These are phyloP conservation scores for Diaporthe sp. DNA, from an alignment of 2,329 filamentous ascomycete genomes.

Conservation along the genomic window DNA sequence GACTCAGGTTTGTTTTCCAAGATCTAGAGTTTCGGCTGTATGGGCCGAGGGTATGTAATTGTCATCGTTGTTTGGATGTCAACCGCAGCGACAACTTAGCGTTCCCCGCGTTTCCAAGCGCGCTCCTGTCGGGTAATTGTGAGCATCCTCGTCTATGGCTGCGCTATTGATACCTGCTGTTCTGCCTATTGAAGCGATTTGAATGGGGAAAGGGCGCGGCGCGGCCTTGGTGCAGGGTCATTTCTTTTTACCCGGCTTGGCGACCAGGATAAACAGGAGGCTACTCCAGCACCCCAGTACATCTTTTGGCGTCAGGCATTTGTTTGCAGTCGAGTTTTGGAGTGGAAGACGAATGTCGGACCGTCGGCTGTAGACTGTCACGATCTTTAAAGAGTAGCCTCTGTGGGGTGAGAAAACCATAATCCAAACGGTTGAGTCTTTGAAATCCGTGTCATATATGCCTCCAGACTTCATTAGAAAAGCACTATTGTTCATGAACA, in stretches of 20 bases:
- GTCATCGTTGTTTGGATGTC: neutral
- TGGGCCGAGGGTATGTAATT: neutral
- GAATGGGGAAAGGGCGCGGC: neutral
- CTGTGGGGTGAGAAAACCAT: neutral
- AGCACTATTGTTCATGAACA: neutral
- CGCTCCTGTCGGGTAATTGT: neutral
- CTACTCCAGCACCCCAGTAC: neutral
- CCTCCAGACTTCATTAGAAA: neutral
- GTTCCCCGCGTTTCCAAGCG: neutral
- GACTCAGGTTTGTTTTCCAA: neutral
- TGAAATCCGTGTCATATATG: neutral
- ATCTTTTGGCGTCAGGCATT: neutral
- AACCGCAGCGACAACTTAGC: neutral
- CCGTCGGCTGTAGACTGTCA: neutral
- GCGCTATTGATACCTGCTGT: neutral
- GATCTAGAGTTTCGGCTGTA: neutral
- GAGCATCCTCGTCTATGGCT: neutral
- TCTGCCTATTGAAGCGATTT: neutral
- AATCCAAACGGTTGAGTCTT: neutral
- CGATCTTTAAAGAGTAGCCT: neutral
- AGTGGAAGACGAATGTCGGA: neutral
- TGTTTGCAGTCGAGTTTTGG: neutral
- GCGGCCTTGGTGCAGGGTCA: neutral
- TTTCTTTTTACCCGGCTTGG: conserved; percentile 14
- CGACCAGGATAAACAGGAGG: neutral